Evolutionary conservation across 2,329 filamentous ascomycete genomes (phyloP).

Genomic region (Penicillium sp.): DNA sequence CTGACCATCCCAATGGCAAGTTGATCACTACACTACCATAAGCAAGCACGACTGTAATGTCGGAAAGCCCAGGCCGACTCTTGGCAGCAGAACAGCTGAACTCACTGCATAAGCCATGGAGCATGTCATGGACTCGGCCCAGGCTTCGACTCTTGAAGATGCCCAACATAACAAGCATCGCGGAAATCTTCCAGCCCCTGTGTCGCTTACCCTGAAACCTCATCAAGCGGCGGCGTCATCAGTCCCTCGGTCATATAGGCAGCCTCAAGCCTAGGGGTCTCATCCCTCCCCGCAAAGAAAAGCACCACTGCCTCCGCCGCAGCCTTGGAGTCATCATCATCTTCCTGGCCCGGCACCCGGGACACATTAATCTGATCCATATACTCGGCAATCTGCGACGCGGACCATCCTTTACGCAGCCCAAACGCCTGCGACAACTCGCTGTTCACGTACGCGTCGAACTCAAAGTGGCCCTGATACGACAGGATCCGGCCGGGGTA

Average conservation of each 20-base stretch:
- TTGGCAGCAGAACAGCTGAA: too few relatives aligned
- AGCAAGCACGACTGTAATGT: neutral
- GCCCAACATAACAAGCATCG: neutral
- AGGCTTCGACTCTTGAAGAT: too few relatives aligned
- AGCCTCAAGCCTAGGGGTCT: neutral
- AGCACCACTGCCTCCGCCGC: constrained; percentile 37
- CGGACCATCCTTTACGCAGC: constrained; percentile 25
- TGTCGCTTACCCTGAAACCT: neutral
- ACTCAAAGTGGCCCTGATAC: constrained; percentile 38
- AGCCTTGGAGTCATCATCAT: constrained; percentile 34
- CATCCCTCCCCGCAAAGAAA: constrained; percentile 32
- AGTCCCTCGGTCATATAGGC: constrained; percentile 17
- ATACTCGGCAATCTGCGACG: constrained; percentile 15
- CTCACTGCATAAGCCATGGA: too few relatives aligned
- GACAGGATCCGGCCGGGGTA: constrained; percentile 32
- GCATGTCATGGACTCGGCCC: too few relatives aligned
- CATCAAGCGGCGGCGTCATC: constrained; percentile 27
- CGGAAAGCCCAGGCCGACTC: neutral
- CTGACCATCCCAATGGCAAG: neutral
- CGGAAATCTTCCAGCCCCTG: neutral
- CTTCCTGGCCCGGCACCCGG: constrained; percentile 18
- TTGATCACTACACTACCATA: neutral
- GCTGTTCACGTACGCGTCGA: constrained; percentile 30
- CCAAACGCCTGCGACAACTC: constrained; percentile 31
- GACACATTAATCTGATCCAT: constrained; percentile 25